Evolutionary conservation across 768 basidiomycete species (phyloP).

Genomic region (Mycena filopes): DNA sequence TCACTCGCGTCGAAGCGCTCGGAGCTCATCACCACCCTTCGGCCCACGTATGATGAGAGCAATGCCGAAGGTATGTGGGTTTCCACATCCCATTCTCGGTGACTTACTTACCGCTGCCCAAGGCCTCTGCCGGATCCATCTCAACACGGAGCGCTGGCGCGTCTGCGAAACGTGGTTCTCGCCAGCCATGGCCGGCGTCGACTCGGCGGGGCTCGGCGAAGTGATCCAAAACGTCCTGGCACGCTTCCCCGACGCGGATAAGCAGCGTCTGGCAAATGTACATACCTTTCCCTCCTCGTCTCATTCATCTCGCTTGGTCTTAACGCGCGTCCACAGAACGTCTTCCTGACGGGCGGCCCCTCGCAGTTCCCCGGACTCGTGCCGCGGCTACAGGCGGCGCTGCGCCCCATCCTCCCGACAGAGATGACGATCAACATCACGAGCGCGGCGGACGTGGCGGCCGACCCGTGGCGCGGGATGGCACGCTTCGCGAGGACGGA

Average conservation of each 20-base stretch:
- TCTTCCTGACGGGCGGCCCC: conserved; percentile 89
- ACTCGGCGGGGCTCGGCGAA: conserved; percentile 95
- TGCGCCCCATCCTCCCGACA: conserved; percentile 89
- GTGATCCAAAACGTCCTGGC: conserved; percentile 86
- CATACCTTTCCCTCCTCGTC: conserved; percentile 24
- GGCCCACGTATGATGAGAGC: conserved; percentile 81
- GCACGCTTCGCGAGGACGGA: conserved; percentile 73
- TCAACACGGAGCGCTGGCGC: conserved; percentile 91
- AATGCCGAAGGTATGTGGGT: conserved; percentile 65
- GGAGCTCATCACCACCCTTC: conserved; percentile 87
- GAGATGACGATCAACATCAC: conserved; percentile 76
- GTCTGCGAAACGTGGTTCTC: conserved; percentile 94
- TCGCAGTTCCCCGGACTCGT: conserved; percentile 78
- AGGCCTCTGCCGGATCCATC: conserved; percentile 83
- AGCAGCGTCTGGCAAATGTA: conserved; percentile 81
- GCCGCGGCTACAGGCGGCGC: conserved; percentile 71
- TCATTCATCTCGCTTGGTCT: background rate
- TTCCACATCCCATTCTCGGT: background rate
- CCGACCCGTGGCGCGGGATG: conserved; percentile 96
- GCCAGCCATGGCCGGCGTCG: conserved; percentile 93
- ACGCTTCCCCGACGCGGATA: conserved; percentile 74
- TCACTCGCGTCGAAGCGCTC: conserved; percentile 81
- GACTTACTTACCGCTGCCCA: background rate
- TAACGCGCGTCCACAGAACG: too few relatives aligned
- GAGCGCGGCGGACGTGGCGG: conserved; percentile 69